phyloP scores from a whole-genome alignment of 371 early-diverging fungal species.

The Circinella umbellata region DNA sequence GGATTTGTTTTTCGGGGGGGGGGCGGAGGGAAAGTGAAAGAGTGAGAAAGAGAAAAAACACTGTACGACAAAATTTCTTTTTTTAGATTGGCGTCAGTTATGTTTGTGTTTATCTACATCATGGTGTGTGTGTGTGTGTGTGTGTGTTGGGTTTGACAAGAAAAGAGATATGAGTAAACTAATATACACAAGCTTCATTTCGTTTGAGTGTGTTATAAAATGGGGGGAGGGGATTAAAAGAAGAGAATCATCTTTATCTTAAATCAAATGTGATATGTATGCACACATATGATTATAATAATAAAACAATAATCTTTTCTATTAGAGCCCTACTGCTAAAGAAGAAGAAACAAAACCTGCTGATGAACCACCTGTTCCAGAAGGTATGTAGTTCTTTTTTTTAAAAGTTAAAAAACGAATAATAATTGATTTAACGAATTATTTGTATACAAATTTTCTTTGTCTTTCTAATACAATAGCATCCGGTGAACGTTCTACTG shows the following conservation, averaged over 20 bases:
- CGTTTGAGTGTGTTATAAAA: too few species aligned
- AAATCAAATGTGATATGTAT: too few species aligned
- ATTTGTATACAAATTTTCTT: background rate
- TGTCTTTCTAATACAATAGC: background rate
- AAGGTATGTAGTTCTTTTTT: background rate
- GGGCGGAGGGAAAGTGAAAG: background rate
- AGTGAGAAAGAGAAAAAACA: background rate
- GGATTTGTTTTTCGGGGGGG: background rate
- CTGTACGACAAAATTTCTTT: background rate
- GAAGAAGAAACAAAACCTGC: background rate
- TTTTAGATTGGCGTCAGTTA: too few species aligned
- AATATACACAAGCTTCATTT: too few species aligned
- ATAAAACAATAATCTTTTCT: background rate
- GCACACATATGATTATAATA: too few species aligned
- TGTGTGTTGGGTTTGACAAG: background rate
- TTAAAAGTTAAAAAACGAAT: background rate
- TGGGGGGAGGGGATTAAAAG: too few species aligned
- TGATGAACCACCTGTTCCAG: constrained; percentile 6
- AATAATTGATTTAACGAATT: too few species aligned
- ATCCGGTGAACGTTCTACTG: background rate
- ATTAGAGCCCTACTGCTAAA: background rate
- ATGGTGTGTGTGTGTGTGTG: background rate
- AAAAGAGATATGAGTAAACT: background rate
- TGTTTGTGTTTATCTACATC: too few species aligned
- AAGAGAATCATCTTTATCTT: too few species aligned